Evolutionary conservation across 2,329 filamentous ascomycete genomes (phyloP).

Genomic region (Neophaeococcomyces aloes): DNA sequence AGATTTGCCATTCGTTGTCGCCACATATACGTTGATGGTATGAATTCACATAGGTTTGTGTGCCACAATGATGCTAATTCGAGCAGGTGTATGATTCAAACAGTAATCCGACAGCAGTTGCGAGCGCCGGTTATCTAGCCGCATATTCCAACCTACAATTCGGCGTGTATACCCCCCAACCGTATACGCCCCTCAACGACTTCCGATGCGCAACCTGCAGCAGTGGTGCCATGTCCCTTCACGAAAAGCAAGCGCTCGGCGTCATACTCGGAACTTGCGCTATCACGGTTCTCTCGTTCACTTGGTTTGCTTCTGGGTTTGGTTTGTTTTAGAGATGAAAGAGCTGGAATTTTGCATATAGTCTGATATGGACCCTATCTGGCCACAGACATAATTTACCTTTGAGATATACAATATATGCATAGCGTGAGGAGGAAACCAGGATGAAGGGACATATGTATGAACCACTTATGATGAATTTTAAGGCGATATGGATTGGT

Average conservation of each 20-base stretch:
- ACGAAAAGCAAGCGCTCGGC: slow-evolving; percentile 45
- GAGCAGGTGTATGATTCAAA: slow-evolving; percentile 44
- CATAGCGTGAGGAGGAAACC: slow-evolving; percentile 2
- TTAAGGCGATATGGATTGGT: neutral
- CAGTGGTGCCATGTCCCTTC: slow-evolving; percentile 38
- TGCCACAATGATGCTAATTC: neutral
- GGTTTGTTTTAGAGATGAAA: slow-evolving; percentile 23
- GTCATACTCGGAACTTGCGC: slow-evolving; percentile 46
- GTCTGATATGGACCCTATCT: neutral
- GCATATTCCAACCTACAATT: slow-evolving; percentile 45
- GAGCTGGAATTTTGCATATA: neutral
- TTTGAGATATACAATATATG: slow-evolving; percentile 5
- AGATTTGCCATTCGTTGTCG: slow-evolving; percentile 44
- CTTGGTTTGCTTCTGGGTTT: slow-evolving; percentile 38
- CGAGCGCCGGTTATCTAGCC: slow-evolving; percentile 46
- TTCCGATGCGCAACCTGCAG: slow-evolving; percentile 50
- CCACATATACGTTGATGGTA: slow-evolving; percentile 51
- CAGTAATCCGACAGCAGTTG: slow-evolving; percentile 40
- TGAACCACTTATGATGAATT: neutral
- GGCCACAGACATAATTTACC: neutral
- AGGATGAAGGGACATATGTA: neutral
- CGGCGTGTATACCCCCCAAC: slow-evolving; percentile 48
- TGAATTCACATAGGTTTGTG: neutral
- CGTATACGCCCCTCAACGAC: slow-evolving; percentile 29
- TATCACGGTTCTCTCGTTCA: slow-evolving; percentile 49